phyloP scores from a whole-genome alignment of 164 flowering plant genomes.

The Echeveria elegans region DNA sequence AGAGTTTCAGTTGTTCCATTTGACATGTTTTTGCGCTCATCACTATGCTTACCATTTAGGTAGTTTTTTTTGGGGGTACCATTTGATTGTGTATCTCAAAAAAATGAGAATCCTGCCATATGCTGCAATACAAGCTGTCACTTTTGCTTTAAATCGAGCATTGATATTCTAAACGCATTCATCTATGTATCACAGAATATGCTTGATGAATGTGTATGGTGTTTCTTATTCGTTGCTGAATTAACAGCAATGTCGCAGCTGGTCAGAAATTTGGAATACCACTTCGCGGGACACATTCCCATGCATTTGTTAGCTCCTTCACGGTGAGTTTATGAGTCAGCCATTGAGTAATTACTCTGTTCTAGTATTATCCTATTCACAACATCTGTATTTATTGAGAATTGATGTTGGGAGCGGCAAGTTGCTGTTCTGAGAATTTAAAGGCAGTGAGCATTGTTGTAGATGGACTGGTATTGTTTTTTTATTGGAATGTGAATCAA shows the following conservation, averaged over 20 bases:
- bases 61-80: no score
- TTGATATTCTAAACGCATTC: neutral
- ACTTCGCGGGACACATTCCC: slow-evolving; percentile 97
- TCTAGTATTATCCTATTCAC: neutral
- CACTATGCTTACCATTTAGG: no score
- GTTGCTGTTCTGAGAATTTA: neutral
- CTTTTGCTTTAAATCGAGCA: neutral
- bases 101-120: neutral
- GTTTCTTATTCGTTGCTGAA: slow-evolving; percentile 3
- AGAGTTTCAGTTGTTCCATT: neutral
- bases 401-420: neutral
- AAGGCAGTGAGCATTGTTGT: neutral
- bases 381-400: neutral
- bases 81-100: no score
- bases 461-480: neutral
- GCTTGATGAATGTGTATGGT: neutral
- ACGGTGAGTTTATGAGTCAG: slow-evolving; percentile 42
- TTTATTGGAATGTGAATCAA: neutral
- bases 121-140: neutral
- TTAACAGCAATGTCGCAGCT: slow-evolving; percentile 85
- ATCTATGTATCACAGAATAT: neutral
- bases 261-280: slow-evolving; percentile 95
- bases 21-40: neutral
- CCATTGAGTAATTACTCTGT: neutral
- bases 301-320: slow-evolving; percentile 98